These are phyloP conservation scores for Vitis hybrid DNA, from an alignment of 177 flowering plant genomes.

Conservation along the genomic window DNA sequence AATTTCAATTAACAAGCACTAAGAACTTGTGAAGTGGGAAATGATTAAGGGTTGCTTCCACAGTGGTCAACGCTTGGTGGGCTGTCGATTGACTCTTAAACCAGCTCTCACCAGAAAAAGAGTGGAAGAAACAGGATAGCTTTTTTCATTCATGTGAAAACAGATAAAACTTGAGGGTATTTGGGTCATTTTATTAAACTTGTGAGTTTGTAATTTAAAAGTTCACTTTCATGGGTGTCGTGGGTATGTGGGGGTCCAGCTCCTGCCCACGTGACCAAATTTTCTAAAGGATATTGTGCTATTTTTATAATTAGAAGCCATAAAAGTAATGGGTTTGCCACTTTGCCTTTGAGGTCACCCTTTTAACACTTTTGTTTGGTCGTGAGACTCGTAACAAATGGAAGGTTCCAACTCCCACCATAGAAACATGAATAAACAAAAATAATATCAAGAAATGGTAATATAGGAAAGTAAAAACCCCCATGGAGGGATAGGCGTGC, in stretches of 20 bases:
- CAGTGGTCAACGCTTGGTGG: too few relatives aligned
- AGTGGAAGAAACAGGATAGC: too few relatives aligned
- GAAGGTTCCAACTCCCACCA: neutral
- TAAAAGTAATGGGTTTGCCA: neutral
- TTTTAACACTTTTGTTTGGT: neutral
- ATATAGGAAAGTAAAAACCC: too few relatives aligned
- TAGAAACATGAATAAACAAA: too few relatives aligned
- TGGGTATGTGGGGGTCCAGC: slow-evolving; percentile 5
- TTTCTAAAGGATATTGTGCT: neutral
- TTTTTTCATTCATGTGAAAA: neutral
- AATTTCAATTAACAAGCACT: neutral
- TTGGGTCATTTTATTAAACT: neutral
- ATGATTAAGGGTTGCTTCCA: too few relatives aligned
- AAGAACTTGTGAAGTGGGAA: too few relatives aligned
- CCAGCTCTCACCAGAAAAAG: too few relatives aligned
- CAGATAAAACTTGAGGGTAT: neutral
- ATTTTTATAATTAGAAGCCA: neutral
- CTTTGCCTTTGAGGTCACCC: neutral
- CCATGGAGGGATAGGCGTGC: too few relatives aligned
- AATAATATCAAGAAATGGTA: too few relatives aligned
- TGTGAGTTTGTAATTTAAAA: neutral
- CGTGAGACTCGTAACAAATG: neutral
- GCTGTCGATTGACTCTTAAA: neutral
- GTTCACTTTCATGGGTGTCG: slow-evolving; percentile 2
- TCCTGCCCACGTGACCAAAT: slow-evolving; percentile 3